These are phyloP conservation scores for Sclerotinia minor DNA, from an alignment of 2,329 filamentous ascomycete species.

Conservation along the genomic window DNA sequence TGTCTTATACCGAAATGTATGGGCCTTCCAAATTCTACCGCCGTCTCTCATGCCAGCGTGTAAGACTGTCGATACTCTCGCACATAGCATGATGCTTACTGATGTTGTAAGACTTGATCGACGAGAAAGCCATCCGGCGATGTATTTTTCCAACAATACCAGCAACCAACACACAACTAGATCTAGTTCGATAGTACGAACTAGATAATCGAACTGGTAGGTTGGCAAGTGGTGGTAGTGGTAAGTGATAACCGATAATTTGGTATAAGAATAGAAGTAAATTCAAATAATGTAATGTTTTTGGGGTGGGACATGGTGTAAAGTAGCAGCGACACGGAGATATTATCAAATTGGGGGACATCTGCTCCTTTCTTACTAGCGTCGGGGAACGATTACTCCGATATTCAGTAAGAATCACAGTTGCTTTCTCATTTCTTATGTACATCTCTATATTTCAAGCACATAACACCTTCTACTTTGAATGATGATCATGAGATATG, in stretches of 20 bases:
- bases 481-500: constrained; percentile 1
- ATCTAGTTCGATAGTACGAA: constrained; percentile 5
- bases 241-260: background rate
- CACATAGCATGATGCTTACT: background rate
- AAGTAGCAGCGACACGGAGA: constrained; percentile 8
- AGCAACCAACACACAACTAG: background rate
- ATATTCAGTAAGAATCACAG: constrained; percentile 18
- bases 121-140: background rate
- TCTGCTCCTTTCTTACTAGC: background rate
- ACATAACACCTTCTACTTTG: constrained; percentile 17
- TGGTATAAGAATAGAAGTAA: constrained; percentile 3
- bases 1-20: background rate
- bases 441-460: constrained; percentile 12
- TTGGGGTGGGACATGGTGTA: too few species aligned
- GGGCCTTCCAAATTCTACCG: background rate
- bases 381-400: constrained; percentile 10
- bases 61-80: background rate
- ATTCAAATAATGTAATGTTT: background rate
- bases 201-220: background rate
- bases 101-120: background rate
- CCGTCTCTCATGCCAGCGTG: background rate
- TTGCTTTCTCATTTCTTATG: constrained; percentile 9
- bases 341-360: background rate
- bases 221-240: background rate
- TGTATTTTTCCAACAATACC: background rate